Evolutionary conservation across 352 stramenopile species (phyloP).

Genomic region (Phytophthora brassicae): DNA sequence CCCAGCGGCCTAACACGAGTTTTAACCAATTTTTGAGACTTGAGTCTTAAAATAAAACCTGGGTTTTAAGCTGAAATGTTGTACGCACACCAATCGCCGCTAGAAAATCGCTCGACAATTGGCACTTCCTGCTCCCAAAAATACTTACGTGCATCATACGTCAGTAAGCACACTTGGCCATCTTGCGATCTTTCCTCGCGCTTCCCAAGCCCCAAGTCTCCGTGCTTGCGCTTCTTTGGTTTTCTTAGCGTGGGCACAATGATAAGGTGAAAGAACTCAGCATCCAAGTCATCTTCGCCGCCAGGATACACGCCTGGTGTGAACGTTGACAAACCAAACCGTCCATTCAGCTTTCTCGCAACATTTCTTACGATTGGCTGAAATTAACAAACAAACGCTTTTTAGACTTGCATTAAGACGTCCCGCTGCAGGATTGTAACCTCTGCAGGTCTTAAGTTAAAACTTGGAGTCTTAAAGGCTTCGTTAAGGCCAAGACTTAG

Average conservation of each 20-base stretch:
- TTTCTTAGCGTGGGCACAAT: background rate
- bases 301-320: background rate
- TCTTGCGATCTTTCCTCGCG: background rate
- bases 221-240: background rate
- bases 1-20: too few species aligned
- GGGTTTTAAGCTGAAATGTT: too few species aligned
- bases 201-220: background rate
- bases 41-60: too few species aligned
- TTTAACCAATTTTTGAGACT: too few species aligned
- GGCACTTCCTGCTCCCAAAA: too few species aligned
- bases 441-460: background rate
- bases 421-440: background rate
- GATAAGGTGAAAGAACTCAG: background rate
- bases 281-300: background rate
- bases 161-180: background rate
- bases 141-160: background rate
- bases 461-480: background rate
- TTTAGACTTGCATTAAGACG: background rate
- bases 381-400: too few species aligned
- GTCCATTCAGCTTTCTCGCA: background rate
- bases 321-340: background rate
- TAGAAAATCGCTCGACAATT: too few species aligned
- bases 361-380: too few species aligned
- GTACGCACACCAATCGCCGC: too few species aligned
- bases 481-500: background rate